Evolutionary conservation across 1,139 yeast genomes (phyloP), one percentile per base, ranked within the genome.

Genomic region (Blastobotrys capitulatus): DNA sequence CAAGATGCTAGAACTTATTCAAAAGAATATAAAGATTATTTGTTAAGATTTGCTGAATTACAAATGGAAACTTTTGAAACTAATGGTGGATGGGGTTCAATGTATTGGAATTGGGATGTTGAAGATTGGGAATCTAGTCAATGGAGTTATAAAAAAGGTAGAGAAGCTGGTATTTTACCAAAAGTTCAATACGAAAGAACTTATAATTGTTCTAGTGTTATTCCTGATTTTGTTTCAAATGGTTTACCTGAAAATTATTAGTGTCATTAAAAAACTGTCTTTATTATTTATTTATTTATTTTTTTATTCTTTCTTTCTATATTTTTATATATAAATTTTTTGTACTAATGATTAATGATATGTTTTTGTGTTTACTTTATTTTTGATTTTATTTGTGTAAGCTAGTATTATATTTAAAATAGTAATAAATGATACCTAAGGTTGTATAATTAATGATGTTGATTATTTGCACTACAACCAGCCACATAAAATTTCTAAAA

Each of bases 101-200:
- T 65, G 56, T 66, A 65, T 54, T 66, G 70, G 70, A 63, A 68
- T 10, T 67, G 71, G 71, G 65, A 64, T 42, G 61, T 66, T 2
- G 71, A 67, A 48, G 56, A 61, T 13, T 54, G 53, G 32, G 55
- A 57, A 12, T 52, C 68, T 13, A 52, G 65, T 19, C 71, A 67
- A 42, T 67, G 71, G 71, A 58, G 66, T 15, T 66, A 66, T 50
- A 63, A 64, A 46, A 62, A 64, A 48, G 67, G 65, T 22, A 46
- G 59, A 18, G 59, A 55, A 16, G 59, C 60, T 5, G 68, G 68
- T 6, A 57, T 63, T 18, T 49, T 66, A 48, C 70, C 70, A n/a
- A 35, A 59, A 42, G 29, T 56, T n/a, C 67, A 68, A 2, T 61
- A 64, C 53, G 50, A 60, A 38, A 58, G 67, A 25, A 49, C 62